phyloP scores from a whole-genome alignment of 2,329 filamentous ascomycete genomes.

The Helminthosporium solani region DNA sequence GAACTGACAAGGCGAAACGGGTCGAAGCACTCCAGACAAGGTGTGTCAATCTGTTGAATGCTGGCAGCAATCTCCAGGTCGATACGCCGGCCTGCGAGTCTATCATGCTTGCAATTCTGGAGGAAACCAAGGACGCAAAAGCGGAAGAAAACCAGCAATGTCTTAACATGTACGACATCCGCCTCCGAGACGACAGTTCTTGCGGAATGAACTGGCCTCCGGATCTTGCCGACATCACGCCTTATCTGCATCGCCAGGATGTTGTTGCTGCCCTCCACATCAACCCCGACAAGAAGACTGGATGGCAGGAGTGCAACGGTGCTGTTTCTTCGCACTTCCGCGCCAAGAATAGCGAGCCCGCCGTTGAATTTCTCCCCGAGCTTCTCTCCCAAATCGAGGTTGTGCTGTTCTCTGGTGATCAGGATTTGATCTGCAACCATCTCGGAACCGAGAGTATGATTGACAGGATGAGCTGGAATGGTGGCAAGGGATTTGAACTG shows the following conservation, averaged over 20 bases:
- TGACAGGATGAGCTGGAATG: slow-evolving; percentile 87
- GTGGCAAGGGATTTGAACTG: slow-evolving; percentile 85
- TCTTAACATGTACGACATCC: slow-evolving; percentile 96
- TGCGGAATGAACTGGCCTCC: slow-evolving; percentile 99
- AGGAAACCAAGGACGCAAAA: slow-evolving; percentile 59
- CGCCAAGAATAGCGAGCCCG: slow-evolving; percentile 68
- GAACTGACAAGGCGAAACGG: slow-evolving; percentile 61
- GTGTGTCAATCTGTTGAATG: slow-evolving; percentile 64
- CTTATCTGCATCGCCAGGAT: slow-evolving; percentile 81
- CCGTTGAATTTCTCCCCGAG: slow-evolving; percentile 72
- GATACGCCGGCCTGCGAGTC: slow-evolving; percentile 71
- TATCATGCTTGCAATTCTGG: slow-evolving; percentile 72
- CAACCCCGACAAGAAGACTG: slow-evolving; percentile 75
- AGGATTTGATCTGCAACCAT: slow-evolving; percentile 97
- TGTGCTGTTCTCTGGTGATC: slow-evolving; percentile 86
- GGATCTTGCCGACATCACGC: slow-evolving; percentile 73
- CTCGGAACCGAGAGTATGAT: slow-evolving; percentile 90
- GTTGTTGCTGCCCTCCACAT: slow-evolving; percentile 81
- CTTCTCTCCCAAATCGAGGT: slow-evolving; percentile 76
- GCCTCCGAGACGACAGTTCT: slow-evolving; percentile 74
- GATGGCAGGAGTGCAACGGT: slow-evolving; percentile 89
- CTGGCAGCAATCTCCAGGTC: slow-evolving; percentile 62
- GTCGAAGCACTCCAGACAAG: slow-evolving; percentile 68
- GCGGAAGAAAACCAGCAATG: slow-evolving; percentile 61
- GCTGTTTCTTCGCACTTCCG: slow-evolving; percentile 72